Evolutionary conservation across 805 yeast genomes (phyloP).

Genomic region (Schizosaccharomyces osmophilus): DNA sequence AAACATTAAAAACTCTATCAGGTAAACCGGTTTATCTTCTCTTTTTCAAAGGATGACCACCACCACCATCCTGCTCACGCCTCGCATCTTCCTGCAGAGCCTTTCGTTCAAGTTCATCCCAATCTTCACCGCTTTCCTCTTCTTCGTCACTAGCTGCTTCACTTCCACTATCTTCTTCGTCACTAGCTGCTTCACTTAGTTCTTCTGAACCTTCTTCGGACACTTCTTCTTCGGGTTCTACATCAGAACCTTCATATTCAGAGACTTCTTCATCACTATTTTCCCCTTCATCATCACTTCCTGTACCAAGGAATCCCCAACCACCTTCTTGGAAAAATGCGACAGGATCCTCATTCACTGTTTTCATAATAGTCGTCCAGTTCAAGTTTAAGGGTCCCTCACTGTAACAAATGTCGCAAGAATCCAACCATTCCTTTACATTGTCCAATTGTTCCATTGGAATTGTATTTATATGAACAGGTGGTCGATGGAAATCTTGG

Average conservation of each 20-base stretch:
- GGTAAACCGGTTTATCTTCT: not conserved
- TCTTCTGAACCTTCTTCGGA: conserved; percentile 18
- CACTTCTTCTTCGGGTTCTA: conserved; percentile 18
- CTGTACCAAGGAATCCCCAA: conserved; percentile 81
- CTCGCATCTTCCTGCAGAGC: conserved; percentile 25
- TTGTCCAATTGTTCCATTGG: conserved; percentile 82
- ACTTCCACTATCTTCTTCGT: conserved; percentile 10
- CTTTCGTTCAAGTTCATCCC: conserved; percentile 33
- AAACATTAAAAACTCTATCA: not conserved
- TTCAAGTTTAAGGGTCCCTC: conserved; percentile 90
- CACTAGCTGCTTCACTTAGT: conserved; percentile 10
- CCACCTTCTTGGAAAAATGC: conserved; percentile 89
- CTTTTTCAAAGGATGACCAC: not conserved
- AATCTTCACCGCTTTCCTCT: conserved; percentile 2
- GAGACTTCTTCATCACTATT: conserved; percentile 44
- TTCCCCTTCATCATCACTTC: conserved; percentile 51
- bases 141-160: conserved; percentile 2
- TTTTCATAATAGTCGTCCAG: conserved; percentile 90
- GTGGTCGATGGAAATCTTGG: conserved; percentile 71
- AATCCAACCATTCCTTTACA: conserved; percentile 90
- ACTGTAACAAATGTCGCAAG: conserved; percentile 82
- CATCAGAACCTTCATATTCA: conserved; percentile 38
- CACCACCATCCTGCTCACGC: not conserved
- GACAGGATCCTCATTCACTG: conserved; percentile 74
- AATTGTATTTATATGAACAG: conserved; percentile 77